Base-by-base conservation (phyloP, 495 filamentous ascomycete genomes). In the Lasiosphaeriaceae sp. region DNA sequence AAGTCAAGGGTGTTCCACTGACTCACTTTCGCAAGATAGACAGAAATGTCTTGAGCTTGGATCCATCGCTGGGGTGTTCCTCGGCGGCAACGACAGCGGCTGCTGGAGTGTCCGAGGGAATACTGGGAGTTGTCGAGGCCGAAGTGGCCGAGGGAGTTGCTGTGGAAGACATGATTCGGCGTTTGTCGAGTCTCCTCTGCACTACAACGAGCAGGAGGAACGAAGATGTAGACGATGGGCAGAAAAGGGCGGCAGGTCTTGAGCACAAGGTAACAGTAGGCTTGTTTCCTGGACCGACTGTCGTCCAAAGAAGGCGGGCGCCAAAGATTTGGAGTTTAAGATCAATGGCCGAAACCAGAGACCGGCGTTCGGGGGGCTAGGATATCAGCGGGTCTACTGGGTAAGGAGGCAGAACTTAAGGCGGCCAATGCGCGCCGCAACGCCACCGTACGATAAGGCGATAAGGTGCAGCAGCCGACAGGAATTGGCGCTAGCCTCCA, bases 41-140 rank as follows among this genome's bases (percentile, higher is more conserved):
- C 37, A 96, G 73, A 62, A 96, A 92, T 0, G 87, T 92, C 69
- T 83, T 86, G 50, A 96, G 77, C 75, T 94, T 94, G 26, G 87
- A 90, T 52, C 83, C 84, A 50, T 96, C 90, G 73, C 90, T 90
- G 46, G 86, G 82, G 20, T 77, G 71, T 66, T 88, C 89, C 62
- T 90, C 64, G 12, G 52, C 49, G 19, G 39, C 41, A 4, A 55
- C 34, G 24, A 53, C 53, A 44, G 52, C 24, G 9, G 55, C 21
- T 20, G 47, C 60, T 6, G 59, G 47, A 19, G 57, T 19, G 14
- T 41, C 50, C 17, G 55, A 55, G 16, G 35, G 44, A 29, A 43
- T 17, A 19, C 29, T 41, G 19, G 50, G 41, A 7, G 64, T 21
- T 2, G 64, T 51, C 24, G 64, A 39, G 19, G 61, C 48, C 3